Conservation (phyloP, 345 rosid genomes). For the Nasturtium officinale region DNA sequence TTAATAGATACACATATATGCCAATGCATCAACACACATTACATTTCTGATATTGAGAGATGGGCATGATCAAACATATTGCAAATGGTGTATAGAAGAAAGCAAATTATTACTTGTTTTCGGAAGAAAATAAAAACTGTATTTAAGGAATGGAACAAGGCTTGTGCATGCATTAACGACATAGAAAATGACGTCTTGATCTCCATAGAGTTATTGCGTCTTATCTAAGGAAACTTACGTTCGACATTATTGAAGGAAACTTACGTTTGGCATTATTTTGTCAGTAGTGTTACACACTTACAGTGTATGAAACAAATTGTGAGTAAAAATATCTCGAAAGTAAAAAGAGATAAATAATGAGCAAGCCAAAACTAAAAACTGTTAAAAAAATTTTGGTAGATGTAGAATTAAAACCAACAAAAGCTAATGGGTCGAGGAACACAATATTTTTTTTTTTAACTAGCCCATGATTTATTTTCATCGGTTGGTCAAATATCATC, state of each 20-base stretch:
- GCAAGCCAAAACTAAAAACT: neutral
- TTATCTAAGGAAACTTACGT: neutral
- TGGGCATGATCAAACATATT: conserved; percentile 11
- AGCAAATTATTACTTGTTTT: neutral
- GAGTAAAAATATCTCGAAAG: neutral
- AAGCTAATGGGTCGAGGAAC: neutral
- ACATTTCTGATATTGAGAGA: conserved; percentile 5
- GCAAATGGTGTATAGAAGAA: neutral
- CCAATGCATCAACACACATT: neutral
- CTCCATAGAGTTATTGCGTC: conserved; percentile 2
- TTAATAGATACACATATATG: neutral
- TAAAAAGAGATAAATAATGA: neutral
- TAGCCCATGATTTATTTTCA: neutral
- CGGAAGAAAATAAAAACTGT: conserved; percentile 10
- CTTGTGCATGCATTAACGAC: conserved; percentile 25
- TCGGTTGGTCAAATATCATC: neutral
- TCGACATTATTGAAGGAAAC: neutral
- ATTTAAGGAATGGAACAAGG: neutral
- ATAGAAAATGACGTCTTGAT: conserved; percentile 24
- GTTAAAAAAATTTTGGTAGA: neutral
- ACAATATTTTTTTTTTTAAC: neutral
- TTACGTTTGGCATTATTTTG: neutral
- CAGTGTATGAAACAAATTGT: neutral
- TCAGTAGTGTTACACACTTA: neutral
- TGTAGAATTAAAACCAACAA: neutral